Evolutionary conservation across 805 yeast species (phyloP).

Genomic region (Saccharomyces paradoxus): DNA sequence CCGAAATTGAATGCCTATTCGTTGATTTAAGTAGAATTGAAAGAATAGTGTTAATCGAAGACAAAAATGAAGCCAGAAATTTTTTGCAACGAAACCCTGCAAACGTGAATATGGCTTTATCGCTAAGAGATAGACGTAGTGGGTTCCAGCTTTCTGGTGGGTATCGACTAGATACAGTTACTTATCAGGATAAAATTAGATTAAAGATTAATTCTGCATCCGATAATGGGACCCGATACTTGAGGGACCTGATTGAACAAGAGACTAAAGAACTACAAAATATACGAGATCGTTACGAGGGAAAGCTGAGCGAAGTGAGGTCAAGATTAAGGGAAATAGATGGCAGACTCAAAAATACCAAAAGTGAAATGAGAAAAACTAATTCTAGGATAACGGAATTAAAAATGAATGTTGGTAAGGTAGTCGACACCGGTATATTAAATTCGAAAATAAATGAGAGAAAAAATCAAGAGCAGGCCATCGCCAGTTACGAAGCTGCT

Average conservation of each 20-base stretch:
- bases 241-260: constrained; percentile 16
- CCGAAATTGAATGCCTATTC: constrained; percentile 48
- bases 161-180: constrained; percentile 46
- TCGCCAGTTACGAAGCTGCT: constrained; percentile 20
- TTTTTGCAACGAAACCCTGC: constrained; percentile 31
- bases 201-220: constrained; percentile 16
- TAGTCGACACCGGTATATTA: constrained; percentile 25
- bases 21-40: constrained; percentile 61
- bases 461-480: constrained; percentile 18
- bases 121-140: constrained; percentile 34
- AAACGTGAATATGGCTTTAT: constrained; percentile 37
- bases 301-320: constrained; percentile 4
- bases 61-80: constrained; percentile 44
- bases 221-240: constrained; percentile 15
- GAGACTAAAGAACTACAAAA: constrained; percentile 22
- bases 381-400: constrained; percentile 18
- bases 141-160: constrained; percentile 45
- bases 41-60: constrained; percentile 43
- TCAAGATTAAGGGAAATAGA: constrained; percentile 7
- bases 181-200: constrained; percentile 28
- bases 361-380: constrained; percentile 23
- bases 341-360: constrained; percentile 28
- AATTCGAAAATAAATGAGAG: constrained; percentile 19
- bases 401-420: constrained; percentile 20
- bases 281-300: constrained; percentile 14